Evolutionary conservation across 140 eudicot species (phyloP), one percentile per base, ranked within the genome.

Genomic region (Bidens hawaiensis): DNA sequence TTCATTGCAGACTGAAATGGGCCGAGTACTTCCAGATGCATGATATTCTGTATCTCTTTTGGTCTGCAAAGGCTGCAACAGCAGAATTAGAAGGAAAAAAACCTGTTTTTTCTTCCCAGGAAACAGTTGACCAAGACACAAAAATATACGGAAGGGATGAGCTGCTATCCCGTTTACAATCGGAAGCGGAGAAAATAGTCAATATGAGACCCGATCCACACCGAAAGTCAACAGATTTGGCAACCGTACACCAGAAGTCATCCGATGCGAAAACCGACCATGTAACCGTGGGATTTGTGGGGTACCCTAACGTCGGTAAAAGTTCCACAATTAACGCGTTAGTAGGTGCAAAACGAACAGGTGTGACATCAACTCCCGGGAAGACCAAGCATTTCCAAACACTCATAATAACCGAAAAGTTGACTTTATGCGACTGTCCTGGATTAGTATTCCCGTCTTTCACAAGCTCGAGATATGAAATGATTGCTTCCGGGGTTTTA

Each of bases 341-440:
- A 75, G 98, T 91, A 0, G 96, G 98, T 1, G 79, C 81, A 47
- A 91, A 91, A 62, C 74, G 75, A 45, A 82, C 96, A 2, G 98
- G 98, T 23, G 96, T 91, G 0, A 91, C 98, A 4, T 85, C 94
- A 26, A 91, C 98, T 28, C 98, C 98, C 0, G 98, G 98, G 16
- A 91, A 91, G 78, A 91, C 98, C 14, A 91, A 91, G 61, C 98
- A 91, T 77, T 91, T 91, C 65, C 98, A 91, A 46, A 91, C 98
- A 6, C 47, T 87, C 5, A 87, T 84, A 24, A 91, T 91, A 6
- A 78, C 96, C 1, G 91, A 82, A 34, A 80, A 82, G 62, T 85
- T 91, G 3, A 87, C 91, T 25, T 63, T 91, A 13, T 91, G 98
- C 25, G 98, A 91, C 76, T 87, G 98, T 63, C 98, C 96, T 3